These are phyloP conservation scores for Penicillium sp. DNA, from an alignment of 2,329 filamentous ascomycete species.

Conservation along the genomic window DNA sequence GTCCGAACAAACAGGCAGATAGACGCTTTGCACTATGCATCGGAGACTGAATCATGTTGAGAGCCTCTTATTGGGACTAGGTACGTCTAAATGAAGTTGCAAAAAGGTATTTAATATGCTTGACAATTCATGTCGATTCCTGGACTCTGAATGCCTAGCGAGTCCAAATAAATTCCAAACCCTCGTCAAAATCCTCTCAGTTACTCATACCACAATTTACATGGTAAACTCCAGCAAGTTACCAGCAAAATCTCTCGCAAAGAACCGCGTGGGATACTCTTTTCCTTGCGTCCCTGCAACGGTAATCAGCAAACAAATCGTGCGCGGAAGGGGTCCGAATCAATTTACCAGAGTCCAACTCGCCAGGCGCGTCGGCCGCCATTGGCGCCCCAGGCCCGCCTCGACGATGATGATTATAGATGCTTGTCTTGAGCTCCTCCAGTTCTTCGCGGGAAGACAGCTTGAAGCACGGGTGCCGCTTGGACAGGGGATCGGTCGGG, in stretches of 20 bases:
- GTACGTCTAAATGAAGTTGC: too few species aligned
- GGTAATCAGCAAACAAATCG: conserved; percentile 15
- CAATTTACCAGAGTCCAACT: conserved; percentile 41
- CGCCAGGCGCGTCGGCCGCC: conserved; percentile 57
- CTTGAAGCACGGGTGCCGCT: conserved; percentile 60
- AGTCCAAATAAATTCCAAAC: background rate
- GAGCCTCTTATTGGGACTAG: too few species aligned
- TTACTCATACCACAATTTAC: conserved; percentile 20
- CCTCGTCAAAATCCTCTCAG: background rate
- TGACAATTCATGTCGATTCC: too few species aligned
- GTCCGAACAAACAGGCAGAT: too few species aligned
- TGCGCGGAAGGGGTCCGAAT: background rate
- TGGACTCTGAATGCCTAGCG: too few species aligned
- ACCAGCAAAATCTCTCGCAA: conserved; percentile 59
- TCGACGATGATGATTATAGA: conserved; percentile 53
- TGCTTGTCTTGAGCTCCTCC: conserved; percentile 45
- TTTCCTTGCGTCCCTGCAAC: conserved; percentile 52
- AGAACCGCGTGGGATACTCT: conserved; percentile 63
- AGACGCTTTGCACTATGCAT: too few species aligned
- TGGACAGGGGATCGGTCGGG: conserved; percentile 42
- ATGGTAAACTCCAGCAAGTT: conserved; percentile 56
- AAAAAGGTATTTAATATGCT: too few species aligned
- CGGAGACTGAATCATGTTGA: too few species aligned
- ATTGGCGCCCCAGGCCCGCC: conserved; percentile 53
- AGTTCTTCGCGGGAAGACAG: conserved; percentile 52